Evolutionary conservation across 495 filamentous ascomycete genomes (phyloP).

Genomic region (Ascodesmis nigricans): DNA sequence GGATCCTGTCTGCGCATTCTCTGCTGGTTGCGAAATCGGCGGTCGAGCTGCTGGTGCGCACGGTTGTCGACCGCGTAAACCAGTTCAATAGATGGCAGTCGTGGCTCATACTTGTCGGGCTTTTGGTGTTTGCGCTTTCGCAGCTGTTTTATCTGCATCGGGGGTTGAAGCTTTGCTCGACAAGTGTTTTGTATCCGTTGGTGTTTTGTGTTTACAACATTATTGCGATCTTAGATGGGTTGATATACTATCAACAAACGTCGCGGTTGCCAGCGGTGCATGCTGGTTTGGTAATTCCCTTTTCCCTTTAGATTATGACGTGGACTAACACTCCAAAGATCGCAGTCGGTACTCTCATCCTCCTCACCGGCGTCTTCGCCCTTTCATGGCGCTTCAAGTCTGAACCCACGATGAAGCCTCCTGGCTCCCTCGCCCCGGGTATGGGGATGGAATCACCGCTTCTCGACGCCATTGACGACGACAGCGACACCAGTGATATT

Average conservation of each 20-base stretch:
- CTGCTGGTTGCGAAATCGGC: conserved; percentile 90
- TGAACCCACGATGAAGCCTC: conserved; percentile 33
- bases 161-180: conserved; percentile 82
- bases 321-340: conserved; percentile 27
- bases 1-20: conserved; percentile 80
- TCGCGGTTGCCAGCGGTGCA: conserved; percentile 51
- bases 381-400: conserved; percentile 83
- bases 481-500: conserved; percentile 23
- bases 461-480: conserved; percentile 23
- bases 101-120: conserved; percentile 72
- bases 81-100: conserved; percentile 96
- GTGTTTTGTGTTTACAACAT: conserved; percentile 99
- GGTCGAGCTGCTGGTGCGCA: conserved; percentile 87
- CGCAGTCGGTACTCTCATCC: conserved; percentile 61
- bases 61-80: conserved; percentile 65
- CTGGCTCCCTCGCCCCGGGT: no score
- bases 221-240: conserved; percentile 85
- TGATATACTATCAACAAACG: conserved; percentile 90
- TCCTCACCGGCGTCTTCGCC: conserved; percentile 71
- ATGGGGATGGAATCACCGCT: no score
- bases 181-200: conserved; percentile 88
- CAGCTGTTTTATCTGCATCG: conserved; percentile 92
- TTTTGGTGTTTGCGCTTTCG: conserved; percentile 61
- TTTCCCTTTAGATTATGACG: neutral
- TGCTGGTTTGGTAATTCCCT: conserved; percentile 35